phyloP scores from a whole-genome alignment of 306 rosid species.

The Macrotyloma uniflorum region DNA sequence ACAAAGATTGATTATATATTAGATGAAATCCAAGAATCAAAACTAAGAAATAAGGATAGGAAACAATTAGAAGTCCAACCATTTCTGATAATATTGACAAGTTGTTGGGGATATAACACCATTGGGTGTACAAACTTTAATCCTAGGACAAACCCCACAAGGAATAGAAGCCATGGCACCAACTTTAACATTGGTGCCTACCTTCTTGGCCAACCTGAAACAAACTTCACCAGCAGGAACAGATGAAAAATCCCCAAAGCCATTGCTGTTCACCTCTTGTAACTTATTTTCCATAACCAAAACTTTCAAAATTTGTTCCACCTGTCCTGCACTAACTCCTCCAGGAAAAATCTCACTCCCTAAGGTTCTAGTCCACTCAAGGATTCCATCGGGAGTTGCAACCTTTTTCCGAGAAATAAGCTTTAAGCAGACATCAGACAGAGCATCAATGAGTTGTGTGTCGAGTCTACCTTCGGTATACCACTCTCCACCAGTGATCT shows the following conservation, averaged over 20 bases:
- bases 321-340: neutral
- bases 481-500: slow-evolving; percentile 69
- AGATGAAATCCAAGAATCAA: too few relatives aligned
- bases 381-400: slow-evolving; percentile 14
- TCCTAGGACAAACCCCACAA: slow-evolving; percentile 68
- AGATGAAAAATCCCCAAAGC: slow-evolving; percentile 2
- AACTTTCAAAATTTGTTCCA: slow-evolving; percentile 4
- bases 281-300: slow-evolving; percentile 8
- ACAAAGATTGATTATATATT: too few relatives aligned
- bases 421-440: slow-evolving; percentile 23
- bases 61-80: slow-evolving; percentile 41
- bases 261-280: slow-evolving; percentile 3
- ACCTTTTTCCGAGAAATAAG: slow-evolving; percentile 38
- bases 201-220: slow-evolving; percentile 49
- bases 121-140: slow-evolving; percentile 51
- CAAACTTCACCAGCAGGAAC: slow-evolving; percentile 41
- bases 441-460: neutral
- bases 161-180: slow-evolving; percentile 69
- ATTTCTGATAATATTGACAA: slow-evolving; percentile 51
- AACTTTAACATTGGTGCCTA: neutral
- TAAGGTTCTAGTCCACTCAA: neutral
- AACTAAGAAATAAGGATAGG: too few relatives aligned
- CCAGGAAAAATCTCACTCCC: neutral
- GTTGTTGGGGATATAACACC: slow-evolving; percentile 58
- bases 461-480: slow-evolving; percentile 49